Evolutionary conservation across 208 protist species (phyloP).

Genomic region (Trypanosomatidae sp.): DNA sequence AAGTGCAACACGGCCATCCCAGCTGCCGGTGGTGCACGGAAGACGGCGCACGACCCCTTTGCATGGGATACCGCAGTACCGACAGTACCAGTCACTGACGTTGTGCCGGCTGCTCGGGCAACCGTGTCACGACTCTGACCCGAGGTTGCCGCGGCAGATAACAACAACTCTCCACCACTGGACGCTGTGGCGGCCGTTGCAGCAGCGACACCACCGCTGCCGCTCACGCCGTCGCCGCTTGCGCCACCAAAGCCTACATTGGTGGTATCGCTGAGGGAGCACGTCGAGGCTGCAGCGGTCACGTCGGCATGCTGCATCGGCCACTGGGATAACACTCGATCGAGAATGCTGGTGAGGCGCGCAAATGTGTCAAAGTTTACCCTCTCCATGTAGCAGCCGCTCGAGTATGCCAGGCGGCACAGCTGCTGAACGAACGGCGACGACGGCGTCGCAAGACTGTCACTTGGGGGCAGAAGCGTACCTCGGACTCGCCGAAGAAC

Average conservation of each 20-base stretch:
- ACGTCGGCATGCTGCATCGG: neutral
- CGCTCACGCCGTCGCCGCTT: neutral
- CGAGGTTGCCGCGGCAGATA: neutral
- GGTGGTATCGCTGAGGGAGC: neutral
- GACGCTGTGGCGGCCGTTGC: neutral
- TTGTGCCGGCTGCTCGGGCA: neutral
- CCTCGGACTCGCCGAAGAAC: neutral
- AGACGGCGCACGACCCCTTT: neutral
- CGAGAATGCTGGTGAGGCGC: neutral
- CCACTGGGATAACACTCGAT: conserved; percentile 6
- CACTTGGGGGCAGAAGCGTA: neutral
- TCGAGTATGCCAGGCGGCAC: neutral
- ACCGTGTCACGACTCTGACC: neutral
- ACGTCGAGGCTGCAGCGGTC: neutral
- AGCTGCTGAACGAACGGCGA: conserved; percentile 7
- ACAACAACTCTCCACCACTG: neutral
- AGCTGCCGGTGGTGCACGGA: neutral
- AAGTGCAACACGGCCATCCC: neutral
- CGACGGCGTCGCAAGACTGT: neutral
- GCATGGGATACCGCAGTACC: neutral
- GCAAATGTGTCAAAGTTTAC: neutral
- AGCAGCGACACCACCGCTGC: neutral
- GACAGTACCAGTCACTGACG: neutral
- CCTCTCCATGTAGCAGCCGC: conserved; percentile 2
- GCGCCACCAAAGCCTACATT: neutral